Evolutionary conservation across 306 rosid genomes (phyloP).

Genomic region (Pyrus bretschneideri): DNA sequence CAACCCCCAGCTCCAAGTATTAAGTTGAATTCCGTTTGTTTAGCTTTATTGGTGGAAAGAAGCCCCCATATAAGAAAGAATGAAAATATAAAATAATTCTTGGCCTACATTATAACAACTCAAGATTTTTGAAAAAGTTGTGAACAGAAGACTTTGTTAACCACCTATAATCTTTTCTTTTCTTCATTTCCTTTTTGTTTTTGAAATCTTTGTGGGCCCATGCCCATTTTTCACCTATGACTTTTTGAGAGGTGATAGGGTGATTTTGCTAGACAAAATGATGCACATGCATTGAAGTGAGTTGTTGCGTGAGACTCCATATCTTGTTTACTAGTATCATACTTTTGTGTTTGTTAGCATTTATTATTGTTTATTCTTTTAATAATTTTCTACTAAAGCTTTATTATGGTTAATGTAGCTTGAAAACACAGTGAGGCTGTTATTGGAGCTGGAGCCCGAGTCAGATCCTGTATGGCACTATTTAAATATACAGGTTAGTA

Average conservation of each 20-base stretch:
- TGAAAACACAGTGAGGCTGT: slow-evolving; percentile 85
- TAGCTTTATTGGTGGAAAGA: too few species aligned
- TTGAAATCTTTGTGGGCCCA: not conserved
- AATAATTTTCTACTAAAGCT: slow-evolving; percentile 7
- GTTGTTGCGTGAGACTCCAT: not conserved
- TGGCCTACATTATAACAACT: not conserved
- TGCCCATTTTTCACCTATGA: not conserved
- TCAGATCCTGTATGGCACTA: slow-evolving; percentile 99
- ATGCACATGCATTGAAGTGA: not conserved
- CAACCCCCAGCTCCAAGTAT: too few species aligned
- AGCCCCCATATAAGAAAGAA: not conserved
- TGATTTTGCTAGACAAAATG: not conserved
- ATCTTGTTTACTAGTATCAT: not conserved
- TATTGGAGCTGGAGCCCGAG: slow-evolving; percentile 90
- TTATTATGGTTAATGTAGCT: slow-evolving; percentile 48
- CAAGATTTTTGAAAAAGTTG: not conserved
- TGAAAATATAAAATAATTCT: not conserved
- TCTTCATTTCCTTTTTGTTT: not conserved
- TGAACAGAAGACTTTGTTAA: not conserved
- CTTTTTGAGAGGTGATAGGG: not conserved
- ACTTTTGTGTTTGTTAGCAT: too few species aligned
- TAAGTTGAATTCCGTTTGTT: too few species aligned
- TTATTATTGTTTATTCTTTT: not conserved
- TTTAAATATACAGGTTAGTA: slow-evolving; percentile 74
- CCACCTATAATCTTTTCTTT: not conserved